Conservation (phyloP, 306 rosid species). For the Geum urbanum region DNA sequence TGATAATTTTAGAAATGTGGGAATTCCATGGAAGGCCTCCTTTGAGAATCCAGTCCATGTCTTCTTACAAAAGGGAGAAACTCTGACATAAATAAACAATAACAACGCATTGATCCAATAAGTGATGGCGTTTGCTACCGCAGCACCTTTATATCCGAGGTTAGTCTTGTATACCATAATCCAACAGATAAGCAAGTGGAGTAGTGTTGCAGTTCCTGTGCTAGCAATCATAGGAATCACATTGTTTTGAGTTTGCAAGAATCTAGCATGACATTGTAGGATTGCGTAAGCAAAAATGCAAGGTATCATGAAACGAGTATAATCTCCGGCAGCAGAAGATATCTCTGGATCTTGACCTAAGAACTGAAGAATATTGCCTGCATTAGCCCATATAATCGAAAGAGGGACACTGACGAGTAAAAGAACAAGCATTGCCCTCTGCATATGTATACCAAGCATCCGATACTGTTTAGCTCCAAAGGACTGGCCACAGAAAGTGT, state of each 20-base stretch:
- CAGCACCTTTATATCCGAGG: background rate
- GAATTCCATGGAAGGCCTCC: slow-evolving; percentile 1
- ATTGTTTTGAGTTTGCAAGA: slow-evolving; percentile 3
- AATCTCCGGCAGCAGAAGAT: background rate
- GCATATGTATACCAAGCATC: slow-evolving; percentile 6
- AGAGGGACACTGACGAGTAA: background rate
- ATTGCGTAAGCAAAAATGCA: slow-evolving; percentile 4
- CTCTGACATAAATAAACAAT: background rate
- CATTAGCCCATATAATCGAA: background rate
- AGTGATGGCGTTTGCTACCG: background rate
- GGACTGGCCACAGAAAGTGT: background rate
- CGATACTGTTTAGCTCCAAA: background rate
- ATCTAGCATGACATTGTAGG: background rate
- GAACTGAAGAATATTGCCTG: background rate
- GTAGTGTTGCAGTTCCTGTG: slow-evolving; percentile 5
- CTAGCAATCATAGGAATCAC: slow-evolving; percentile 5
- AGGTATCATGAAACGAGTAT: background rate
- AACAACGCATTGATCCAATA: background rate
- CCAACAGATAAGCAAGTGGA: background rate
- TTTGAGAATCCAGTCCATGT: slow-evolving; percentile 12
- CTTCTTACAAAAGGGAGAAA: slow-evolving; percentile 1
- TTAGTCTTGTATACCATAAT: background rate
- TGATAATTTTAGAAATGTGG: background rate
- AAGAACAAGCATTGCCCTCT: slow-evolving; percentile 3
- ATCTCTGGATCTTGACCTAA: slow-evolving; percentile 6